Evolutionary conservation across 1,139 yeast genomes (phyloP).

Genomic region (Taphrina communis): DNA sequence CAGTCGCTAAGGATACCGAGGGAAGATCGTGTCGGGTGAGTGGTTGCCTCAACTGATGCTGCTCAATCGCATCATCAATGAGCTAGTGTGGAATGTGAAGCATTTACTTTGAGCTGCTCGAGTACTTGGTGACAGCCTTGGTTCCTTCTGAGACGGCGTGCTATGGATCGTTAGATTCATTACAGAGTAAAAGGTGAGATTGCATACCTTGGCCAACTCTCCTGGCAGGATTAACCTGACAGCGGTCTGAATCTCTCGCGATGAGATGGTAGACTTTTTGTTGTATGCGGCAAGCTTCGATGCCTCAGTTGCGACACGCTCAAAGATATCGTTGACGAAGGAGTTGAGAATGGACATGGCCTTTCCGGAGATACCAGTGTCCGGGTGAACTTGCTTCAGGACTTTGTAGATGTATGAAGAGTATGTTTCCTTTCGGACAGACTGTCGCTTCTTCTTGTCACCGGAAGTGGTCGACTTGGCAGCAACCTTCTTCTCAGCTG

Average conservation of each 20-base stretch:
- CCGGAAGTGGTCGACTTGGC: conserved; percentile 79
- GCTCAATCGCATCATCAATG: conserved; percentile 1
- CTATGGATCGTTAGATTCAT: neutral
- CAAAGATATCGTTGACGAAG: conserved; percentile 85
- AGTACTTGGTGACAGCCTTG: conserved; percentile 99
- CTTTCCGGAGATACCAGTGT: conserved; percentile 98
- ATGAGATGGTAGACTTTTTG: conserved; percentile 98
- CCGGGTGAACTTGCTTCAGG: conserved; percentile 95
- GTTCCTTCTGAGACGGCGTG: conserved; percentile 99
- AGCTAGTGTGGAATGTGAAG: neutral
- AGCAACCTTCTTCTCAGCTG: conserved; percentile 94
- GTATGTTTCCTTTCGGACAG: conserved; percentile 98
- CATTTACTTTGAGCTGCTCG: conserved; percentile 59
- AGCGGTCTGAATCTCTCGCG: conserved; percentile 99
- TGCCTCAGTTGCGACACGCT: conserved; percentile 96
- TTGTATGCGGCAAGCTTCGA: conserved; percentile 99
- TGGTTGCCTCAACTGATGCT: neutral
- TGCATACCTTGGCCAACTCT: conserved; percentile 79
- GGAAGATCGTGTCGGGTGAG: conserved; percentile 9
- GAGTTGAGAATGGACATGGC: conserved; percentile 99
- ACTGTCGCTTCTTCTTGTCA: conserved; percentile 90
- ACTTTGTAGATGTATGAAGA: conserved; percentile 94
- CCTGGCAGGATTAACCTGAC: conserved; percentile 99
- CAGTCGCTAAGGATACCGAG: conserved; percentile 19
- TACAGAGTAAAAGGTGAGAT: conserved; percentile 46